These are phyloP conservation scores for Pythium myriotylum DNA, from an alignment of 352 stramenopile genomes.

Conservation along the genomic window DNA sequence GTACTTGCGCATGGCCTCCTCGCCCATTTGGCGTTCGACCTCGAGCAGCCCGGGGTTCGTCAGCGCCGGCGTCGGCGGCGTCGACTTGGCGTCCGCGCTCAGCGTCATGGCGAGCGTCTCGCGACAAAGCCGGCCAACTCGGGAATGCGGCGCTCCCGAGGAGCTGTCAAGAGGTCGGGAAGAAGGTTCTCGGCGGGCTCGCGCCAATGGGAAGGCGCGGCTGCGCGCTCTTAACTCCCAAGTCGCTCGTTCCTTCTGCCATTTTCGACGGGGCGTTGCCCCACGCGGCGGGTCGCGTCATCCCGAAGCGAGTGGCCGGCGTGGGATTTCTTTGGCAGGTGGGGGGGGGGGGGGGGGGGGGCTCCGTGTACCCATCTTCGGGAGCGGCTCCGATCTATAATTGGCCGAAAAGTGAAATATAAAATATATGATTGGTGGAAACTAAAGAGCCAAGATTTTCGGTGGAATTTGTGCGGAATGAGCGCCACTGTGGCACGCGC, in stretches of 20 bases:
- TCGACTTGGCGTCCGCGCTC: constrained; percentile 2
- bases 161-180: not conserved
- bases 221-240: not conserved
- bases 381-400: constrained; percentile 2
- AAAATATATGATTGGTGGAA: constrained; percentile 12
- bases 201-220: not conserved
- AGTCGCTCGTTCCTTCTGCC: not conserved
- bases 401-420: constrained; percentile 5
- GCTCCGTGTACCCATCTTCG: constrained; percentile 18
- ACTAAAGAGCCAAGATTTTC: constrained; percentile 12
- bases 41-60: constrained; percentile 7
- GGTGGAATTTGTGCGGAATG: constrained; percentile 19
- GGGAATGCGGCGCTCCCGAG: not conserved
- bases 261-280: no score
- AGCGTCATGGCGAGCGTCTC: not conserved
- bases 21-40: constrained; percentile 7
- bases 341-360: no score
- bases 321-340: constrained; percentile 1
- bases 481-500: not conserved
- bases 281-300: not conserved
- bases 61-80: not conserved
- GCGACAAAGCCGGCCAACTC: no score
- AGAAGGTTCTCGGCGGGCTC: not conserved
- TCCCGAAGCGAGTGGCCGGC: not conserved
- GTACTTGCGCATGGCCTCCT: constrained; percentile 15